These are phyloP conservation scores for Yamadazyma philogaea DNA, from an alignment of 805 yeast genomes.

Conservation along the genomic window DNA sequence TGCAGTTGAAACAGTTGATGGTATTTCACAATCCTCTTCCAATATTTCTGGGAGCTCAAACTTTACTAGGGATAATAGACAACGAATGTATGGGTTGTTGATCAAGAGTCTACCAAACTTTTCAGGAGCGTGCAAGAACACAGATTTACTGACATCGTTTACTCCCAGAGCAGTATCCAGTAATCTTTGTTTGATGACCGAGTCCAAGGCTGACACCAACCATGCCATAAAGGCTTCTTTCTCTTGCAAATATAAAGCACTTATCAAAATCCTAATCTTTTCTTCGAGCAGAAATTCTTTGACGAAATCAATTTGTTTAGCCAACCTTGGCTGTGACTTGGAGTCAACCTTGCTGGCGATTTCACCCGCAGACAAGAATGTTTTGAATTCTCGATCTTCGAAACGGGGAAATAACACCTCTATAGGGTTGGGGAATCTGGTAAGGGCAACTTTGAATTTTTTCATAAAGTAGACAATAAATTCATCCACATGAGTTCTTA, in stretches of 20 bases:
- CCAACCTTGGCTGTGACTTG: conserved; percentile 27
- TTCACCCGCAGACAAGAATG: conserved; percentile 63
- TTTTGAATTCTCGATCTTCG: conserved; percentile 41
- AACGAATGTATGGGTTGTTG: conserved; percentile 48
- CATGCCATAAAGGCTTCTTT: conserved; percentile 42
- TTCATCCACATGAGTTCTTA: conserved; percentile 60
- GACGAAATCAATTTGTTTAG: conserved; percentile 34
- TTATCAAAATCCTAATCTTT: conserved; percentile 49
- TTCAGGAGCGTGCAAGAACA: conserved; percentile 10
- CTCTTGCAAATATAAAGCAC: conserved; percentile 46
- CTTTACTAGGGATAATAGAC: conserved; percentile 46
- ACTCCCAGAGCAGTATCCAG: conserved; percentile 10
- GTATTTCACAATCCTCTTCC: conserved; percentile 40
- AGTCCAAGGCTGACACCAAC: conserved; percentile 37
- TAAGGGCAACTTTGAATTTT: conserved; percentile 47
- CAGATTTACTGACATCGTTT: conserved; percentile 3
- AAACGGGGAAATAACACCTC: conserved; percentile 68
- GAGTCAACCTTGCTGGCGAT: conserved; percentile 19
- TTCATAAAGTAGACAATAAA: conserved; percentile 66
- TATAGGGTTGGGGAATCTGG: conserved; percentile 52
- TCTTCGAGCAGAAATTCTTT: conserved; percentile 40
- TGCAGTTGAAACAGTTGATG: conserved; percentile 25
- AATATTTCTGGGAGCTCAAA: conserved; percentile 40
- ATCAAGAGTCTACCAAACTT: conserved; percentile 31
- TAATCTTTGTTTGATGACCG: conserved; percentile 22